phyloP scores from a whole-genome alignment of 768 basidiomycete genomes.

The Leccinellum albellum region DNA sequence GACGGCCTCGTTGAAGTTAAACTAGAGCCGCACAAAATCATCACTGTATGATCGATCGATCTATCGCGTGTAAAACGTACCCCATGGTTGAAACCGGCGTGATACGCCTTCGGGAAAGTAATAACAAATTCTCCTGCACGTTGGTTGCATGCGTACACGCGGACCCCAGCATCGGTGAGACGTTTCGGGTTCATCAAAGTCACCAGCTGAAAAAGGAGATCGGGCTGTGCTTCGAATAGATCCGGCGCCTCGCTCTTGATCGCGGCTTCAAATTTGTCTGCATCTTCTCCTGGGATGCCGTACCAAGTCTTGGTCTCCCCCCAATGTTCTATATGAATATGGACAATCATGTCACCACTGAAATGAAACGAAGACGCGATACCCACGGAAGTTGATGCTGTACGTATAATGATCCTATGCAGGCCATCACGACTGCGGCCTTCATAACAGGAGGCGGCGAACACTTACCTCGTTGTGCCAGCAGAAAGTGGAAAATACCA shows the following conservation, averaged over 20 bases:
- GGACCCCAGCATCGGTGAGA: slow-evolving; percentile 82
- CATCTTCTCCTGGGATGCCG: slow-evolving; percentile 92
- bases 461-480: slow-evolving; percentile 93
- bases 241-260: slow-evolving; percentile 95
- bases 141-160: slow-evolving; percentile 93
- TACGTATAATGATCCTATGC: slow-evolving; percentile 94
- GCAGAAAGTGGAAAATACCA: slow-evolving; percentile 98
- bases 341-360: slow-evolving; percentile 25
- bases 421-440: slow-evolving; percentile 21
- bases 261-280: slow-evolving; percentile 93
- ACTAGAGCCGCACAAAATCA: slow-evolving; percentile 43
- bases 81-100: slow-evolving; percentile 97
- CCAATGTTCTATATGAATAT: slow-evolving; percentile 77
- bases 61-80: slow-evolving; percentile 48
- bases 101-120: slow-evolving; percentile 96
- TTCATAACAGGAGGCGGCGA: slow-evolving; percentile 14
- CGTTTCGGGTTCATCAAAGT: slow-evolving; percentile 95
- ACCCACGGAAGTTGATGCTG: slow-evolving; percentile 88
- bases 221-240: slow-evolving; percentile 95
- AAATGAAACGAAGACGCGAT: slow-evolving; percentile 15
- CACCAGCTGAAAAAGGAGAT: slow-evolving; percentile 94
- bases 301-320: slow-evolving; percentile 99
- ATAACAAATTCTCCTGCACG: slow-evolving; percentile 96
- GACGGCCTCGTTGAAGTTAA: slow-evolving; percentile 99
- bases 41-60: slow-evolving; percentile 21